Conservation (phyloP, 2,329 filamentous ascomycete genomes). For the Bertia moriformis region DNA sequence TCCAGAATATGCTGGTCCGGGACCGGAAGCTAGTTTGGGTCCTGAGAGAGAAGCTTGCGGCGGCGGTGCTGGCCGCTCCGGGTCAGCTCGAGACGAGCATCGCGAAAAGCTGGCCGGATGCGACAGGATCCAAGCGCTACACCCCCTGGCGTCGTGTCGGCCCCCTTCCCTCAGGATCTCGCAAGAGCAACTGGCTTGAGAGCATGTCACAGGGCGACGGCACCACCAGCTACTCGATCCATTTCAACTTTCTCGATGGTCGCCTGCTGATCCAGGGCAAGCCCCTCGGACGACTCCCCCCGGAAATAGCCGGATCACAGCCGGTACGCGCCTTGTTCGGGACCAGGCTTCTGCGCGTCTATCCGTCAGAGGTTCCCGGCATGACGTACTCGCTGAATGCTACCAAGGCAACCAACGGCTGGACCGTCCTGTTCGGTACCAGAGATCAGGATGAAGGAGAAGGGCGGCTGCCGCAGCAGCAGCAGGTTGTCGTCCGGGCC, state of each 20-base stretch:
- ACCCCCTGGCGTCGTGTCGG: too few species aligned
- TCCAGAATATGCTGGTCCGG: constrained; percentile 19
- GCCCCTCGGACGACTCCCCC: constrained; percentile 29
- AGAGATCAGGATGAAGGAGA: too few species aligned
- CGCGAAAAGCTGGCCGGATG: constrained; percentile 21
- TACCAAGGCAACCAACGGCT: too few species aligned
- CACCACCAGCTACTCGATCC: constrained; percentile 11
- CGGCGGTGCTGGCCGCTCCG: constrained; percentile 12
- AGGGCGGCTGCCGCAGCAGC: too few species aligned
- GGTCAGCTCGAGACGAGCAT: constrained; percentile 16
- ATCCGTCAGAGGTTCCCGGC: too few species aligned
- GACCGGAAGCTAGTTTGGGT: constrained; percentile 21
- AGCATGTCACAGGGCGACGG: constrained; percentile 4
- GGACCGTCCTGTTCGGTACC: too few species aligned
- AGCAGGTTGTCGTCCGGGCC: too few species aligned
- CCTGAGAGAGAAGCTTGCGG: constrained; percentile 13
- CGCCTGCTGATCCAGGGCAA: constrained; percentile 30
- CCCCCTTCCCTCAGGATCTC: constrained; percentile 8
- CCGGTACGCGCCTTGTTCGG: constrained; percentile 4
- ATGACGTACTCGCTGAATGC: too few species aligned
- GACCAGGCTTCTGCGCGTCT: constrained; percentile 5
- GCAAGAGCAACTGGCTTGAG: constrained; percentile 17
- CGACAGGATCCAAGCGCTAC: constrained; percentile 24
- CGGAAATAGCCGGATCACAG: background rate
- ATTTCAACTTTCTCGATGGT: constrained; percentile 29